Conservation (phyloP, 2,329 filamentous ascomycete species). For the Trichophyton rubrum region DNA sequence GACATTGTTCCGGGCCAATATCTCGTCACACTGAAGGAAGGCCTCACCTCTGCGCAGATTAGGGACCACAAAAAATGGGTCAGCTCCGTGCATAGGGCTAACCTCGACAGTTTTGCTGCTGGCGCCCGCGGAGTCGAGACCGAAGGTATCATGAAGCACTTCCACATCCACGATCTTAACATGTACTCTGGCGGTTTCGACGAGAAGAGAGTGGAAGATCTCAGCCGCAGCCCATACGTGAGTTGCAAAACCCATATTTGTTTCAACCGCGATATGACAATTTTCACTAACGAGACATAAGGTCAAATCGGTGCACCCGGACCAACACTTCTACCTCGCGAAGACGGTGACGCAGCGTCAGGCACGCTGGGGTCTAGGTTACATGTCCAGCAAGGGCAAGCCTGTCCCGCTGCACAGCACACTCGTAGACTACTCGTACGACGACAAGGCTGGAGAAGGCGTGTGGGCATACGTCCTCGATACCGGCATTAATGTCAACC, state of each 20-base stretch:
- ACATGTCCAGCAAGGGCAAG: conserved; percentile 9
- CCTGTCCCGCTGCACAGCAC: not conserved
- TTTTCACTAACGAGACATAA: not conserved
- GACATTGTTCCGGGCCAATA: conserved; percentile 9
- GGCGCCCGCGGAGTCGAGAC: conserved; percentile 2
- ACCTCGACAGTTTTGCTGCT: conserved; percentile 6
- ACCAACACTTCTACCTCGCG: conserved; percentile 7
- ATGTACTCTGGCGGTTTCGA: conserved; percentile 9
- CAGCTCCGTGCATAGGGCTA: conserved; percentile 5
- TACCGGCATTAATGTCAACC: conserved; percentile 9
- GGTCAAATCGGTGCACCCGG: conserved; percentile 6
- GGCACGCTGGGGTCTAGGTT: conserved; percentile 7
- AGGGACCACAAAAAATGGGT: conserved; percentile 6
- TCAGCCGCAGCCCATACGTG: conserved; percentile 8
- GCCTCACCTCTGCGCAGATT: conserved; percentile 4
- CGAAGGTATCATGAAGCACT: conserved; percentile 5
- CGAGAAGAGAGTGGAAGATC: conserved; percentile 4
- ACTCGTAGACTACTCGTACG: conserved; percentile 6
- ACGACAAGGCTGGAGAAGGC: conserved; percentile 8
- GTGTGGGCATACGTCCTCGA: conserved; percentile 10
- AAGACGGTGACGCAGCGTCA: conserved; percentile 3
- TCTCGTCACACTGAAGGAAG: conserved; percentile 10
- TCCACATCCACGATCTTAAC: conserved; percentile 9
- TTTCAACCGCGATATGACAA: not conserved
- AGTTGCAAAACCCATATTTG: not conserved